Base-by-base conservation (phyloP, 495 filamentous ascomycete species). In the Ramalina peruviana region DNA sequence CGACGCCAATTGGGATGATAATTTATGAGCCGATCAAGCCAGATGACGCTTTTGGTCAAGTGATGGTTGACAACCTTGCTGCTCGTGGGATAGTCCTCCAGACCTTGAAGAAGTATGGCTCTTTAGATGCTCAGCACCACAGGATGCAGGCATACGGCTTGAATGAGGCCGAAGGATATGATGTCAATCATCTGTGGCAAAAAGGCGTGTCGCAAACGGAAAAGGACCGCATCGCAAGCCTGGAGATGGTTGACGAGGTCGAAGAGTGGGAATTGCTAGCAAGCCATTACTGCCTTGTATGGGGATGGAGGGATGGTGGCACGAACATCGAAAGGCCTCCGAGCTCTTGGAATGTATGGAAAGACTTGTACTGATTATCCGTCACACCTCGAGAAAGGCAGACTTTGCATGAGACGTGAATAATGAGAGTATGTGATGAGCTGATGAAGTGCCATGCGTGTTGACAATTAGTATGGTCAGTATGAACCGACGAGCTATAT, bases 201-300 rank as follows among this genome's bases (percentile, higher is more conserved):
- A 60, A 68, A 12, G 95, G 88, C 85, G 71, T 94, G 3, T 51
- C 39, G 0, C 67, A 72, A 9, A 66, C 62, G n/a, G 92, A 97
- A 67, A 90, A 84, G 60, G 83, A 83, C 57, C 69, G 92, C 54
- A 79, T 97, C 4, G 79, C 82, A 43, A 60, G 65, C 21, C 62
- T 96, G 48, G 92, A 97, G 65, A 85, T 89, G 71, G 60, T 97
- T 54, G 92, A 98, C 71, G 92, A 98, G 66, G 76, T 94, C 48
- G 92, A 98, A 66, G 92, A 98, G 67, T 95, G 90, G 88, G 69
- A 78, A 58, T 62, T 98, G 61, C 63, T 98, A 57, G 86, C 87
- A 4, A 74, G 74, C 51, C 92, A 98, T 71, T 98, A 98, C 65
- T 82, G 88, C 54, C 73, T 97, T 49, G 81, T 74, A 10, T 96